Conservation (phyloP, 2,329 filamentous ascomycete species). For the Monosporascus cannonballus region DNA sequence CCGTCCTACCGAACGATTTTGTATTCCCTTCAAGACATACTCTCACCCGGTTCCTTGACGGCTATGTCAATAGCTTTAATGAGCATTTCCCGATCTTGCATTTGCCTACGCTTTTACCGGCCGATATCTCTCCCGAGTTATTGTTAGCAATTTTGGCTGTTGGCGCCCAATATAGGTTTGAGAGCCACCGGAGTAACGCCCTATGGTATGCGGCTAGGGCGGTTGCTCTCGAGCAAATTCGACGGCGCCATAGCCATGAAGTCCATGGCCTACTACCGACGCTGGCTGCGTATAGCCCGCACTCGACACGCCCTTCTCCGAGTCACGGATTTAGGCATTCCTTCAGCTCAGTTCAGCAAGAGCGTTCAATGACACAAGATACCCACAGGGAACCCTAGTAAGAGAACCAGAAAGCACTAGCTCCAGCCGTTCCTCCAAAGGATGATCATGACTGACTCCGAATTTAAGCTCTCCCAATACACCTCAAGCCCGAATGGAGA, state of each 20-base stretch:
- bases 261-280: slow-evolving; percentile 51
- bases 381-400: slow-evolving; percentile 55
- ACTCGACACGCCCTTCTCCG: slow-evolving; percentile 53
- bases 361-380: slow-evolving; percentile 50
- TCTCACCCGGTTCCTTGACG: slow-evolving; percentile 61
- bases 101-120: slow-evolving; percentile 57
- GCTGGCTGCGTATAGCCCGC: slow-evolving; percentile 52
- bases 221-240: slow-evolving; percentile 52
- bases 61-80: slow-evolving; percentile 63
- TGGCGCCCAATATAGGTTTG: slow-evolving; percentile 60
- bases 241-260: slow-evolving; percentile 50
- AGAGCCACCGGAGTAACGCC: slow-evolving; percentile 51
- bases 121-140: slow-evolving; percentile 61
- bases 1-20: slow-evolving; percentile 56
- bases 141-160: slow-evolving; percentile 62
- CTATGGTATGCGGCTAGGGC: slow-evolving; percentile 57
- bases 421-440: neutral
- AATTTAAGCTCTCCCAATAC: slow-evolving; percentile 48
- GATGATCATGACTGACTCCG: slow-evolving; percentile 7
- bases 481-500: slow-evolving; percentile 54
- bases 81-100: slow-evolving; percentile 57
- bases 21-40: slow-evolving; percentile 64
- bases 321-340: slow-evolving; percentile 52
- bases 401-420: slow-evolving; percentile 19
- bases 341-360: slow-evolving; percentile 52